A percentile compares a stretch with the other conserved stretches of the same genome.
Conservation (phyloP, 371 early-diverging fungal genomes). For the Batkoa obscura region DNA sequence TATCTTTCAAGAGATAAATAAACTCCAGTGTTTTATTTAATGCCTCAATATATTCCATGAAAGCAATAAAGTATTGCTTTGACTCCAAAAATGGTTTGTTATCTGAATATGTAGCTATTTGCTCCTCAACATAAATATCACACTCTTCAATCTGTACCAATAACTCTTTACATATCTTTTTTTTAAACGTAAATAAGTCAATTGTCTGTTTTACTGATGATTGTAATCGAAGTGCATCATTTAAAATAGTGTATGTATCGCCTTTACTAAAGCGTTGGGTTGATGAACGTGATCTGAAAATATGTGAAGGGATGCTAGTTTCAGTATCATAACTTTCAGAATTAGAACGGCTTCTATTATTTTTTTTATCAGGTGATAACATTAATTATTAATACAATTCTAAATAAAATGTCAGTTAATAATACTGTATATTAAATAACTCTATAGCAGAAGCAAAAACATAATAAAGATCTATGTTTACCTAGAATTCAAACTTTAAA, state of each 20-base stretch:
- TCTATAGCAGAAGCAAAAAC: too few species aligned
- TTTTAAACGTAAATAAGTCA: background rate
- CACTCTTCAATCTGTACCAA: background rate
- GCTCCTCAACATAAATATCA: background rate
- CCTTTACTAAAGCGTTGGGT: background rate
- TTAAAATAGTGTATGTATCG: background rate
- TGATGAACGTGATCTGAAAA: background rate
- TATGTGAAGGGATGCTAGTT: too few species aligned
- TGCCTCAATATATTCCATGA: constrained; percentile 5
- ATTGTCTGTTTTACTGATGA: background rate
- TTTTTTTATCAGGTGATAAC: too few species aligned
- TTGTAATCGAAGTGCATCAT: background rate
- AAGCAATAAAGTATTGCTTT: background rate
- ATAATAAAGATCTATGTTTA: too few species aligned
- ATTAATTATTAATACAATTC: too few species aligned
- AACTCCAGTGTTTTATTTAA: constrained; percentile 4
- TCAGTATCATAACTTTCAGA: too few species aligned
- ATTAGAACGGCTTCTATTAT: too few species aligned
- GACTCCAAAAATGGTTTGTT: background rate
- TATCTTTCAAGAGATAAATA: constrained; percentile 1
- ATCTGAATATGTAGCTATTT: background rate
- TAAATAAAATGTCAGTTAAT: too few species aligned
- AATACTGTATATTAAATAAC: too few species aligned
- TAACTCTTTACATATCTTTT: background rate
- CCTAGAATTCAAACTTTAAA: too few species aligned